phyloP scores from a whole-genome alignment of 805 yeast species.

The Cephaloascus albidus region DNA sequence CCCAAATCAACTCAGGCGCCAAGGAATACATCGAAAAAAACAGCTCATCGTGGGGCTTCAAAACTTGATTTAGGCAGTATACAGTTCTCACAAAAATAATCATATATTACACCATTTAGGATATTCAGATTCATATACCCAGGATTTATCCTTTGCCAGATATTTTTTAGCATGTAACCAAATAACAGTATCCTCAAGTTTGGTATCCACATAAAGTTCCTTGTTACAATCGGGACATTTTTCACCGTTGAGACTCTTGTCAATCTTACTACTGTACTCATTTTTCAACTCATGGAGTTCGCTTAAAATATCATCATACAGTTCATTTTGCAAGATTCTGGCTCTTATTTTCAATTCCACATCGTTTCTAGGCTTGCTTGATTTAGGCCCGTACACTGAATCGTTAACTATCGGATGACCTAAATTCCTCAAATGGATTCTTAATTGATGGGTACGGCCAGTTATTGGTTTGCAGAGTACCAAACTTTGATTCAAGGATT shows the following conservation, averaged over 20 bases:
- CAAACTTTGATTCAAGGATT: constrained; percentile 23
- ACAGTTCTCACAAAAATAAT: too few species aligned
- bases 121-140: neutral
- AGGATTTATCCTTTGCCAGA: neutral
- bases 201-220: neutral
- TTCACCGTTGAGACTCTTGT: neutral
- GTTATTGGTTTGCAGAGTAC: constrained; percentile 40
- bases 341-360: neutral
- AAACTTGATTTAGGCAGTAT: too few species aligned
- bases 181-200: neutral
- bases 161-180: constrained; percentile 1
- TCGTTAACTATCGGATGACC: constrained; percentile 26
- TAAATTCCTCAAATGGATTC: constrained; percentile 42
- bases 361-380: neutral
- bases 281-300: neutral
- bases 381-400: constrained; percentile 14
- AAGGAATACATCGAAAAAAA: too few species aligned
- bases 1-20: too few species aligned
- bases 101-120: neutral
- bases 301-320: neutral
- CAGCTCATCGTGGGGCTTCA: too few species aligned
- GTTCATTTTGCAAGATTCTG: neutral
- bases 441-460: constrained; percentile 49
- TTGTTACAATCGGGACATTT: neutral
- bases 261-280: neutral